A percentile compares a stretch with the other conserved stretches of the same genome.
Conservation (phyloP, 1,284 basidiomycete species). For the Leccinum griseonigrum region DNA sequence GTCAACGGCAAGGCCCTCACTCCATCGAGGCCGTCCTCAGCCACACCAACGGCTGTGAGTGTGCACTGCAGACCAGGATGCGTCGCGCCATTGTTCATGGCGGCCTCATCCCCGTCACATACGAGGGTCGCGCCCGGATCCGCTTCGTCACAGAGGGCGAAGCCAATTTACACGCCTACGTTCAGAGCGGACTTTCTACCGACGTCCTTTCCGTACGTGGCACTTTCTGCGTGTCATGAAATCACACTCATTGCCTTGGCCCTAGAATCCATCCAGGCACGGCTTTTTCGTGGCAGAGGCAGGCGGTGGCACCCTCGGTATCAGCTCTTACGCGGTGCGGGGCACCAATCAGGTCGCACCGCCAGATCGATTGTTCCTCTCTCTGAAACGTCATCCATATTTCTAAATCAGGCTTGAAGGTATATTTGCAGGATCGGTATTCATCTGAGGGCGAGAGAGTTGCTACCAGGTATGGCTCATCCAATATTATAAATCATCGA, state of each 20-base stretch:
- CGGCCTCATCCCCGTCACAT: conserved; percentile 66
- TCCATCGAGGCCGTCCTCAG: conserved; percentile 66
- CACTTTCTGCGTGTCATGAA: background rate
- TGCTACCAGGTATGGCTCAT: conserved; percentile 52
- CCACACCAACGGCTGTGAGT: conserved; percentile 82
- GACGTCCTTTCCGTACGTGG: conserved; percentile 65
- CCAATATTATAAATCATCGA: background rate
- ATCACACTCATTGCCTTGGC: conserved; percentile 8
- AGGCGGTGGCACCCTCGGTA: conserved; percentile 76
- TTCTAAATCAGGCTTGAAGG: conserved; percentile 37
- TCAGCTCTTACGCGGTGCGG: conserved; percentile 72
- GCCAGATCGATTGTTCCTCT: conserved; percentile 60
- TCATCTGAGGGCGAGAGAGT: conserved; percentile 68
- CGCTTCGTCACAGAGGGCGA: conserved; percentile 80
- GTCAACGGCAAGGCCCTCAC: conserved; percentile 58
- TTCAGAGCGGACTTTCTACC: conserved; percentile 67
- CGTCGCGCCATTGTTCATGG: conserved; percentile 65
- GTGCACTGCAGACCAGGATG: conserved; percentile 76
- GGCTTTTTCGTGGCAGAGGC: conserved; percentile 78
- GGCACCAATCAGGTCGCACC: conserved; percentile 69
- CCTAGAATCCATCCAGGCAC: conserved; percentile 62
- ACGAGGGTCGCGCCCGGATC: conserved; percentile 66
- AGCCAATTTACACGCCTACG: conserved; percentile 75
- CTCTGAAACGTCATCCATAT: background rate
- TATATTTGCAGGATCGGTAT: conserved; percentile 76